Evolutionary conservation across 257 asterid species (phyloP).

Genomic region (Paulownia fortunei): DNA sequence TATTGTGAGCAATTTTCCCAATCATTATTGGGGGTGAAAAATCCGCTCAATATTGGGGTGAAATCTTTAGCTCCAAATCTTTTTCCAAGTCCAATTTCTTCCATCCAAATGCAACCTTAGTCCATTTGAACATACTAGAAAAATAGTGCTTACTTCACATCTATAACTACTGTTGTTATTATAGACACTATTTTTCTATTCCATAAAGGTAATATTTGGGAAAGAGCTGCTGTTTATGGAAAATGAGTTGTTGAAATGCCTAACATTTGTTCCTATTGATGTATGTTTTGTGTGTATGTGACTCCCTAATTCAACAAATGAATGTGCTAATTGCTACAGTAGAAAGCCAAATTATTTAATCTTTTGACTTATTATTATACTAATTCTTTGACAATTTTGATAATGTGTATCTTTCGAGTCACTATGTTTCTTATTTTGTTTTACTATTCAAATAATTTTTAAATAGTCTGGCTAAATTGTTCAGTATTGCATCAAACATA

Average conservation of each 20-base stretch:
- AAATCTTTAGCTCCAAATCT: background rate
- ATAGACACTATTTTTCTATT: background rate
- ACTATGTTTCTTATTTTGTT: background rate
- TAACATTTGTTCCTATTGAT: background rate
- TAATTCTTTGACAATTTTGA: background rate
- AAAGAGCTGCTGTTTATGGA: background rate
- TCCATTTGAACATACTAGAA: background rate
- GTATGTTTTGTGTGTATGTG: background rate
- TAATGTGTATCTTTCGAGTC: background rate
- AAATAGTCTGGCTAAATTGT: background rate
- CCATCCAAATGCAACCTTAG: background rate
- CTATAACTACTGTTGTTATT: background rate
- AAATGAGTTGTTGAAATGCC: background rate
- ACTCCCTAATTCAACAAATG: background rate
- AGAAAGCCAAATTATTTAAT: background rate
- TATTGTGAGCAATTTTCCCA: background rate
- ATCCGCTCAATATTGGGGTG: background rate
- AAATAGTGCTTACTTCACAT: background rate
- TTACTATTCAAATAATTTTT: background rate
- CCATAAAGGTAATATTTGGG: background rate
- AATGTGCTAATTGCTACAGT: background rate
- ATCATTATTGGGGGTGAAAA: background rate
- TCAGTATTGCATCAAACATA: background rate
- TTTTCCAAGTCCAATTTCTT: too few relatives aligned
- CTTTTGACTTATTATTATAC: conserved; percentile 1